Percentiles rank a stretch among this genome's conserved stretches.
Conservation (phyloP, 768 basidiomycete species). For the Calvatia gigantea region DNA sequence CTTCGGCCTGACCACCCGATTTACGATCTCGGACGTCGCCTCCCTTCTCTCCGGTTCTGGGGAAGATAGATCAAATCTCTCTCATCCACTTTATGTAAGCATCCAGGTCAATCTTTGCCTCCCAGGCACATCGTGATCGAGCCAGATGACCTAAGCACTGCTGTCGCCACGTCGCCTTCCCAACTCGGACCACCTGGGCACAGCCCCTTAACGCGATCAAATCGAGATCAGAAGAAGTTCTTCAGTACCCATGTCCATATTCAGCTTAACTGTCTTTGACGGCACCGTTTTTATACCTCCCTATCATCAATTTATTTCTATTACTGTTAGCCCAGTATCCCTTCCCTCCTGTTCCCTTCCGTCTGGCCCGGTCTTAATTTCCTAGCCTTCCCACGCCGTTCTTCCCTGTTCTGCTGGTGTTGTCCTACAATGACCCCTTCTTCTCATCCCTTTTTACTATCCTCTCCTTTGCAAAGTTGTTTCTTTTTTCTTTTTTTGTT, state of each 20-base stretch:
- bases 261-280: slow-evolving; percentile 9
- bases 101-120: slow-evolving; percentile 8
- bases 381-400: not conserved
- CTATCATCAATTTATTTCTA: slow-evolving; percentile 8
- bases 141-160: slow-evolving; percentile 7
- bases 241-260: slow-evolving; percentile 3
- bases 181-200: slow-evolving; percentile 5
- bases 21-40: slow-evolving; percentile 29
- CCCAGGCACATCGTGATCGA: slow-evolving; percentile 20
- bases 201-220: slow-evolving; percentile 4
- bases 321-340: slow-evolving; percentile 6
- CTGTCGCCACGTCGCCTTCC: slow-evolving; percentile 10
- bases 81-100: slow-evolving; percentile 5
- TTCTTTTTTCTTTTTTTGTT: not conserved
- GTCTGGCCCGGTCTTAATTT: slow-evolving; percentile 2
- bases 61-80: slow-evolving; percentile 20
- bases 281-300: slow-evolving; percentile 11
- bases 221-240: slow-evolving; percentile 10
- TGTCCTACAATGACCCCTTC: not conserved
- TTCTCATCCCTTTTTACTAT: not conserved
- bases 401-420: not conserved
- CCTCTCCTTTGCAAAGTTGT: not conserved
- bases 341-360: slow-evolving; percentile 2
- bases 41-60: slow-evolving; percentile 28
- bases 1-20: slow-evolving; percentile 25